Evolutionary conservation across 208 protist genomes (phyloP).

Genomic region (Acanthamoeba culbertsoni): DNA sequence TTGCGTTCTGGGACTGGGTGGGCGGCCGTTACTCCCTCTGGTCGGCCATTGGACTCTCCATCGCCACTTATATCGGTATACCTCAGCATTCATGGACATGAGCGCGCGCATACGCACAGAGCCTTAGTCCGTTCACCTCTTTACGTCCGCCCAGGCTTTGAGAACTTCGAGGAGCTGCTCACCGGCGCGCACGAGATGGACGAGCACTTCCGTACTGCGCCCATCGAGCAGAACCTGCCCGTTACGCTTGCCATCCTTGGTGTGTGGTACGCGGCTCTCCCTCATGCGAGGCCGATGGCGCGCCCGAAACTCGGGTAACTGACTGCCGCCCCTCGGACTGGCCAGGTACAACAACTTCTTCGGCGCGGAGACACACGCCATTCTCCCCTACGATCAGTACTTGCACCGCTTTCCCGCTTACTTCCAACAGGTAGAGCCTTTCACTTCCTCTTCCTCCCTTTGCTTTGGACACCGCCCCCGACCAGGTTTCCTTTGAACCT

Average conservation of each 20-base stretch:
- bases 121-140: neutral
- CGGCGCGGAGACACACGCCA: conserved; percentile 91
- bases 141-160: conserved; percentile 71
- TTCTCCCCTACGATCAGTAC: conserved; percentile 98
- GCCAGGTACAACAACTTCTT: conserved; percentile 93
- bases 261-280: conserved; percentile 91
- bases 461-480: neutral
- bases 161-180: conserved; percentile 94
- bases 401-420: conserved; percentile 95
- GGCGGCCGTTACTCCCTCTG: conserved; percentile 97
- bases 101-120: too few species aligned
- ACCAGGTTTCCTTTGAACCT: neutral
- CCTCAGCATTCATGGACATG: too few species aligned
- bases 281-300: neutral
- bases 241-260: conserved; percentile 93
- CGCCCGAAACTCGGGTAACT: neutral
- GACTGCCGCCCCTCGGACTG: neutral
- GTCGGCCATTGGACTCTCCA: conserved; percentile 94
- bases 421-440: conserved; percentile 94
- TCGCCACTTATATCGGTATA: conserved; percentile 92
- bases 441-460: neutral
- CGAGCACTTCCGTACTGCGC: conserved; percentile 79
- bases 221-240: conserved; percentile 88
- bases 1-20: conserved; percentile 98
- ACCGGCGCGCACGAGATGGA: conserved; percentile 87